Conservation (phyloP, 2,329 filamentous ascomycete species). For the Zelopaecilomyces penicillatus region DNA sequence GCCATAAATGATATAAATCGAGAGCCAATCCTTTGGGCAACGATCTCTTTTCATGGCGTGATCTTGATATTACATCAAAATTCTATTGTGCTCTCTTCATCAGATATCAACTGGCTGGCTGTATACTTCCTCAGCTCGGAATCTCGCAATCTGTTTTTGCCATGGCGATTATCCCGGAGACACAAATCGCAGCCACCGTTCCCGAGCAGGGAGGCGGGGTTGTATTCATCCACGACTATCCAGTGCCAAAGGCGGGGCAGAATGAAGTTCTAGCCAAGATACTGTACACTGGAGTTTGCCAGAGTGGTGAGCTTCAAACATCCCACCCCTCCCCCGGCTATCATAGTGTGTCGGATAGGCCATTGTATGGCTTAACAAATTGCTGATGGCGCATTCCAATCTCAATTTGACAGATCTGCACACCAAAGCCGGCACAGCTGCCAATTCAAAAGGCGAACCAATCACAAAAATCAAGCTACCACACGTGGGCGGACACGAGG, state of each 20-base stretch:
- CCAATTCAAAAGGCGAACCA: conserved; percentile 5
- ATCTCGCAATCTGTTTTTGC: neutral
- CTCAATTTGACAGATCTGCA: conserved; percentile 8
- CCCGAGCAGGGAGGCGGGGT: conserved; percentile 11
- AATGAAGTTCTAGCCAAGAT: conserved; percentile 13
- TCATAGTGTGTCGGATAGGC: no score
- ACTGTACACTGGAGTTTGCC: conserved; percentile 12
- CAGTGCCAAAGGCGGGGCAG: conserved; percentile 10
- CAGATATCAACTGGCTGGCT: no score
- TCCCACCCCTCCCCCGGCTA: neutral
- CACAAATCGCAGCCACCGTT: conserved; percentile 12
- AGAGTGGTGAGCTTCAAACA: conserved; percentile 8
- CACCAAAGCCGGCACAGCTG: conserved; percentile 9
- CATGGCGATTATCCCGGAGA: conserved; percentile 9
- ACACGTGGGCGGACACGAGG: conserved; percentile 11
- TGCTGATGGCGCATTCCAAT: neutral
- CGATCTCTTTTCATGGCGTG: no score
- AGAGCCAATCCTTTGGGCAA: no score
- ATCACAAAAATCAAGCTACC: conserved; percentile 11
- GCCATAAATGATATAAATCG: no score
- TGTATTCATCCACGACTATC: conserved; percentile 11
- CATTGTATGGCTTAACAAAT: neutral
- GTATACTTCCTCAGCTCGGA: no score
- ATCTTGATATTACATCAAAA: no score
- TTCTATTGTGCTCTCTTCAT: no score